Conservation (phyloP, 306 rosid species). For the Malus orientalis region DNA sequence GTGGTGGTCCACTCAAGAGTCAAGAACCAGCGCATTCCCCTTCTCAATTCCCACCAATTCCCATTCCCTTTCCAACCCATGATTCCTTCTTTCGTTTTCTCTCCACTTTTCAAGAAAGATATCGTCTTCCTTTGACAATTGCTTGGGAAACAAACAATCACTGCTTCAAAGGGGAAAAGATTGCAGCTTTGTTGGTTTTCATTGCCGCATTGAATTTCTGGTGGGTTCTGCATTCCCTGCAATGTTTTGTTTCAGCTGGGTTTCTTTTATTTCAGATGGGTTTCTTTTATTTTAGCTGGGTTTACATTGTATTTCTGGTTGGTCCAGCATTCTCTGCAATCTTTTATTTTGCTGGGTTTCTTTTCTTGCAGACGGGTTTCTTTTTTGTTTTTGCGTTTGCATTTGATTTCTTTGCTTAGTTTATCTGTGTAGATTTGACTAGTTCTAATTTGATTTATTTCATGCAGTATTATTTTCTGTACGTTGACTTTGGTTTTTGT, state of each 20-base stretch:
- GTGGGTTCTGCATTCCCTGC: slow-evolving; percentile 27
- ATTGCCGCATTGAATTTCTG: slow-evolving; percentile 27
- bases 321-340: slow-evolving; percentile 16
- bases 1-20: slow-evolving; percentile 38
- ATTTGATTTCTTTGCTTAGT: neutral
- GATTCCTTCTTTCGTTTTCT: slow-evolving; percentile 12
- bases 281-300: neutral
- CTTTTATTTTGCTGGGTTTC: neutral
- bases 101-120: slow-evolving; percentile 7
- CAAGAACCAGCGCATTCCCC: slow-evolving; percentile 28
- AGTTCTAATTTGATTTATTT: neutral
- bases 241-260: neutral
- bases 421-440: neutral
- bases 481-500: slow-evolving; percentile 19
- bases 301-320: slow-evolving; percentile 35
- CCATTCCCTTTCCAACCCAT: slow-evolving; percentile 30
- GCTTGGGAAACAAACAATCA: slow-evolving; percentile 5
- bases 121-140: slow-evolving; percentile 4
- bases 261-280: neutral
- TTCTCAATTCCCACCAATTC: slow-evolving; percentile 33
- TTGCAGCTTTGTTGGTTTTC: neutral
- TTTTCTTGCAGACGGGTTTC: too few species aligned
- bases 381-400: neutral
- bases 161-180: slow-evolving; percentile 10
- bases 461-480: neutral